Base-by-base conservation (phyloP, 176 grass and related monocot species). In the Aegilops longissima region DNA sequence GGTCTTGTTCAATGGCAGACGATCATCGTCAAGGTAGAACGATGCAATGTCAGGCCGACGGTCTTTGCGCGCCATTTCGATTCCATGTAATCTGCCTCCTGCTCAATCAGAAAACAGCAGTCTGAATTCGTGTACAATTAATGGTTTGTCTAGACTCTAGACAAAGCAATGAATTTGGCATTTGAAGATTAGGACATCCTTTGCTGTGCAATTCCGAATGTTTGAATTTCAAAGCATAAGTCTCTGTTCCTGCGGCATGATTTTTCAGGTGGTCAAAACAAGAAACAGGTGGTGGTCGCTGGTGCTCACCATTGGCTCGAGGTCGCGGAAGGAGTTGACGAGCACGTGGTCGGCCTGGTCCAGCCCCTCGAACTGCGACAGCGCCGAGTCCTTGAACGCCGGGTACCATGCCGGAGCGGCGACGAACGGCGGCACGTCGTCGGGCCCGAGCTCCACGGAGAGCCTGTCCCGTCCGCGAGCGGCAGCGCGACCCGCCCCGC, bases 11-110 rank as follows among this genome's bases (percentile, higher is more conserved):
- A 0, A 5, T 0, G 82, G 86, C 1, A 70, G 39, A 3, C 86
- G 72, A 2, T 35, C 61, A 5, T 73, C 68, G 10, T 80, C 90
- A 2, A 88, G 17, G 40, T 88, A 82, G 13, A 20, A 17, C 2
- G 86, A 92, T 0, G 90, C n/a, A 88, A 17, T 0, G 86, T 92
- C 0, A 82, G 90, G 6, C 90, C 90, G 6, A 92, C 3, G 0
- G 86, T 85, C 78, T 82, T 88, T 1, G 40, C 78, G 0, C 65
- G 38, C 64, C 90, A 88, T 39, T 4, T 76, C 0, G 35, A 61
- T 6, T 40, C 72, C 82, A 88, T n/a, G 45, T 84, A 77, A 8
- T 84, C 79, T 3, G 85, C 67, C 73, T 84, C 89, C 85, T 89
- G 58, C 61, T 51, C 36, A 51, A 16, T 1, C 13, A 51, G 13